Evolutionary conservation across 768 basidiomycete genomes (phyloP).

Genomic region (Pleurotus tuoliensis): DNA sequence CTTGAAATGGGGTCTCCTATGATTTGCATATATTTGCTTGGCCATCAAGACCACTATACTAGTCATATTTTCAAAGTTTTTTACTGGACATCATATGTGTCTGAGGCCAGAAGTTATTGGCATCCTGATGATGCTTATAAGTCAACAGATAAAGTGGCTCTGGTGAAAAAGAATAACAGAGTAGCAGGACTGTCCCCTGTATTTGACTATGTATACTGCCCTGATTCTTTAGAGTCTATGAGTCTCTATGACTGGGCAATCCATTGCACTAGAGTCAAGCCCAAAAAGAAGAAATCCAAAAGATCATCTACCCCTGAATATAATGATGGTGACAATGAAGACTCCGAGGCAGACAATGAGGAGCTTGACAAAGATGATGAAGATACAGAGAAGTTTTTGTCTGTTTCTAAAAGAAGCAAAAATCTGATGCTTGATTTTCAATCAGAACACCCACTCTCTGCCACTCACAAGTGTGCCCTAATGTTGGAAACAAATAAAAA

Average conservation of each 20-base stretch:
- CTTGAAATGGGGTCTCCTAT: conserved; percentile 25
- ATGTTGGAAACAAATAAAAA: not conserved
- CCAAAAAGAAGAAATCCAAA: not conserved
- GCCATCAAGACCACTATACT: conserved; percentile 19
- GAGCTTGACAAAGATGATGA: not conserved
- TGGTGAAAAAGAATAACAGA: conserved; percentile 14
- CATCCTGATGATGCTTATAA: conserved; percentile 6
- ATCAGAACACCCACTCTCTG: conserved; percentile 8
- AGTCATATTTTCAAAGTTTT: conserved; percentile 13
- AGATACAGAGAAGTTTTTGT: not conserved
- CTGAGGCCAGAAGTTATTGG: conserved; percentile 13
- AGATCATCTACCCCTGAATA: not conserved
- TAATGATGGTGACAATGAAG: not conserved
- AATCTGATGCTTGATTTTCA: not conserved
- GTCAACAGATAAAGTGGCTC: conserved; percentile 14
- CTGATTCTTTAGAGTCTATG: conserved; percentile 4
- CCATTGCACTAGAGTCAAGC: not conserved
- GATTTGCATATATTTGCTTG: no score
- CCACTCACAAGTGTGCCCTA: conserved; percentile 9
- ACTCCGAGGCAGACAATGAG: not conserved
- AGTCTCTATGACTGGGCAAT: conserved; percentile 16
- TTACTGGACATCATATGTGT: conserved; percentile 13
- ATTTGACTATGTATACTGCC: conserved; percentile 6
- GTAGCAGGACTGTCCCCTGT: conserved; percentile 18
- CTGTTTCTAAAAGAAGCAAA: not conserved